Base-by-base conservation (phyloP, 306 rosid species). In the Prunus fruticosa region DNA sequence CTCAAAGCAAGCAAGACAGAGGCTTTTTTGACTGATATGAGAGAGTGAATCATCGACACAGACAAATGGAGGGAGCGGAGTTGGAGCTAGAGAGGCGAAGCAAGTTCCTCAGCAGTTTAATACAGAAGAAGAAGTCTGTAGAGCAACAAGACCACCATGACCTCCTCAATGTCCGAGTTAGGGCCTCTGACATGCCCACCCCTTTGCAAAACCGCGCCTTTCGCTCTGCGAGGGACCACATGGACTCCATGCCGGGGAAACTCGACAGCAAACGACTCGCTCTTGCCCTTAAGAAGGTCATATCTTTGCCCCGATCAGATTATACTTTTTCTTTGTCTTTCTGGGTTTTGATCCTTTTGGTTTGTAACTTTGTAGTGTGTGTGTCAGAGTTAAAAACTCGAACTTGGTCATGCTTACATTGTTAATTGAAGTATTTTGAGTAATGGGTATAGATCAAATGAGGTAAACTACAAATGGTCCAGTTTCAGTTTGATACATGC, bases 41-140 rank as follows among this genome's bases (percentile, higher is more conserved):
- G 80, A 78, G 82, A 57, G 74, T 73, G 56, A 84, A 57, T 57
- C 63, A 52, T 2, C 12, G 28, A 38, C 1, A 28, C 27, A 19
- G 43, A 30, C 41, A 63, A 66, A 91, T 91, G 93, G 92, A 88
- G 43, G 91, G 86, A 72, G 97, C 93, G 46, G 97, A 89, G 80
- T 74, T 76, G 86, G 98, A 94, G 89, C 82, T 94, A 73, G 98
- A 94, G 89, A 88, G 93, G 79, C 80, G 97, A 65, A 92, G 93
- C 88, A 89, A 77, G 87, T 94, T 94, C 67, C 87, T 94, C 1
- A 86, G 79, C 34, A 84, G 93, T 23, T 77, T 94, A 73, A 92
- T 94, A 69, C 86, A 86, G 86, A 94, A 87, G 91, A 94, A 91
- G 96, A 94, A 94, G 76, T 77, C 87, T n/a, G 74, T 38, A 46